Conservation (phyloP, 345 rosid genomes). For the Microthlaspi erraticum region DNA sequence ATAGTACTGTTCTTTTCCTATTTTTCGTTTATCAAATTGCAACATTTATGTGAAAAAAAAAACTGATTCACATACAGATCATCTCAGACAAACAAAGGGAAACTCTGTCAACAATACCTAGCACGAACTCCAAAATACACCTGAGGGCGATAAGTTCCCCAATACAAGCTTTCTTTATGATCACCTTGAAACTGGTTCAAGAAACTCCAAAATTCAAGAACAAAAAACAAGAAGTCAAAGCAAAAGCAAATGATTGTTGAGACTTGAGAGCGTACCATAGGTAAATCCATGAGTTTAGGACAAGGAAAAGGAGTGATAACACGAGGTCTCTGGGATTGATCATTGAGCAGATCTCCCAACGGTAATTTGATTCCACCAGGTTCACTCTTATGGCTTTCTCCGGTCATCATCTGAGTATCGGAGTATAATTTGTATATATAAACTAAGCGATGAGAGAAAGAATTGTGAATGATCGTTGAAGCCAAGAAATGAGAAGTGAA, state of each 20-base stretch:
- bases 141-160: slow-evolving; percentile 95
- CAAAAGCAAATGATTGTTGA: background rate
- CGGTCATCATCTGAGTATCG: slow-evolving; percentile 51
- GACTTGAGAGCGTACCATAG: slow-evolving; percentile 54
- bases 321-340: slow-evolving; percentile 56
- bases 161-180: slow-evolving; percentile 79
- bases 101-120: slow-evolving; percentile 48
- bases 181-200: slow-evolving; percentile 72
- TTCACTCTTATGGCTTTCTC: slow-evolving; percentile 48
- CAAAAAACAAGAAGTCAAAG: background rate
- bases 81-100: slow-evolving; percentile 9
- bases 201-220: background rate
- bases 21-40: background rate
- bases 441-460: background rate
- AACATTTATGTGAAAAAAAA: too few relatives aligned
- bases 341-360: slow-evolving; percentile 27
- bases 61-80: background rate
- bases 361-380: slow-evolving; percentile 58
- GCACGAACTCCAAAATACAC: slow-evolving; percentile 88
- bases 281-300: slow-evolving; percentile 75
- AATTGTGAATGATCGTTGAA: slow-evolving; percentile 4
- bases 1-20: slow-evolving; percentile 1
- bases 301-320: slow-evolving; percentile 87
- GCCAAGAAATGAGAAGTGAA: slow-evolving; percentile 14
- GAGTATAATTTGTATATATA: background rate